Percentiles rank a stretch among this genome's conserved stretches.
Evolutionary conservation across 306 rosid species (phyloP).

Genomic region (Gleditsia sinensis): DNA sequence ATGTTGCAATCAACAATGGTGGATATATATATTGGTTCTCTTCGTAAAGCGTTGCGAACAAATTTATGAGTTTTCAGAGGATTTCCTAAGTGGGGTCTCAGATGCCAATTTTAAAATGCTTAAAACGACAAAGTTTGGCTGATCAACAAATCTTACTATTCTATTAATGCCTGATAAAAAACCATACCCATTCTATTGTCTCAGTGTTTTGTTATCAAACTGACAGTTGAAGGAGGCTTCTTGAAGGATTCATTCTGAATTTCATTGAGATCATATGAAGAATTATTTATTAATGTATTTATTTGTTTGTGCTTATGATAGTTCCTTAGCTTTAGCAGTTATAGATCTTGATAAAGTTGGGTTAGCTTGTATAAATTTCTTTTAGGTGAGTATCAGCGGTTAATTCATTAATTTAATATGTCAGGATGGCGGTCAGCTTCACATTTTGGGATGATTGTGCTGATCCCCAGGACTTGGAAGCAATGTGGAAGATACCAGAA

Average conservation of each 20-base stretch:
- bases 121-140: background rate
- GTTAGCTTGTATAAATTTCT: background rate
- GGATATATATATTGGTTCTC: background rate
- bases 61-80: background rate
- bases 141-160: background rate
- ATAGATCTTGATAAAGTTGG: background rate
- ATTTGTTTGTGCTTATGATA: background rate
- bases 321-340: background rate
- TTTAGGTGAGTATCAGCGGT: background rate
- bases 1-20: background rate
- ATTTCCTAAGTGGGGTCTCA: background rate
- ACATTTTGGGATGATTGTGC: slow-evolving; percentile 82
- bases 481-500: slow-evolving; percentile 72
- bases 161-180: background rate
- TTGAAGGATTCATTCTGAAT: background rate
- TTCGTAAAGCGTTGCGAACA: background rate
- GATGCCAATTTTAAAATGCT: background rate
- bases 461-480: slow-evolving; percentile 67
- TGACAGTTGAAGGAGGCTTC: background rate
- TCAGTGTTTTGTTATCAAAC: background rate
- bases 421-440: slow-evolving; percentile 60
- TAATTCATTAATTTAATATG: slow-evolving; percentile 27
- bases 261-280: background rate
- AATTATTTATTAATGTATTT: background rate
- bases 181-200: background rate